Base-by-base conservation (phyloP, 768 basidiomycete species). In the Mycena polygramma region DNA sequence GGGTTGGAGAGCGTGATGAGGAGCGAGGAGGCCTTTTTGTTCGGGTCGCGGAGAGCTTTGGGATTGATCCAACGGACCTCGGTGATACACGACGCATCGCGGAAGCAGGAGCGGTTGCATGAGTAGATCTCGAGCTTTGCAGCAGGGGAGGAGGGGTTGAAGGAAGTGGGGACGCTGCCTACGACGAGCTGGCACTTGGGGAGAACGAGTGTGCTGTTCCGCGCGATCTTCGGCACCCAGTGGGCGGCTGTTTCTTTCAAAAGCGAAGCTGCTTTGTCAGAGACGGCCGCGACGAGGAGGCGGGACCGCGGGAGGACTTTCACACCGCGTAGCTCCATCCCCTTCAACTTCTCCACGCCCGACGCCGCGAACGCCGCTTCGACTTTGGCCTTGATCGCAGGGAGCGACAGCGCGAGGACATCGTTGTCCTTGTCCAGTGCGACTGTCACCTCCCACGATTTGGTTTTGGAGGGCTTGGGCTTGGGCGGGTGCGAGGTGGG, bases 1-100 rank as follows among this genome's bases (percentile, higher is more conserved):
- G 14, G n/a, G 48, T 68, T 49, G 15, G 66, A 17, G 46, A 68
- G 2, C 13, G 59, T 60, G 45, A 45, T 17, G 43, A 45, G 43
- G 57, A 68, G 35, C n/a, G 66, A 68, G 11, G 66, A 68, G 6
- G 66, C 46, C 19, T 35, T 43, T 39, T 68, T 68, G 13, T 60
- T 45, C 11, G 61, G 61, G 61, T 60, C 57, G 39, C 39, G 39
- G n/a, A n/a, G n/a, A n/a, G n/a, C n/a, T n/a, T n/a, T n/a, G n/a
- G n/a, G n/a, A n/a, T n/a, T n/a, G n/a, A n/a, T n/a, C n/a, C n/a
- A n/a, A n/a, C n/a, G n/a, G n/a, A n/a, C n/a, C n/a, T n/a, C n/a
- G n/a, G n/a, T n/a, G n/a, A n/a, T n/a, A n/a, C n/a, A n/a, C n/a
- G n/a, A n/a, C n/a, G n/a, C n/a, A n/a, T n/a, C n/a, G n/a, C n/a